These are phyloP conservation scores for Phytophthora colocasiae DNA, from an alignment of 352 stramenopile genomes.

Conservation along the genomic window DNA sequence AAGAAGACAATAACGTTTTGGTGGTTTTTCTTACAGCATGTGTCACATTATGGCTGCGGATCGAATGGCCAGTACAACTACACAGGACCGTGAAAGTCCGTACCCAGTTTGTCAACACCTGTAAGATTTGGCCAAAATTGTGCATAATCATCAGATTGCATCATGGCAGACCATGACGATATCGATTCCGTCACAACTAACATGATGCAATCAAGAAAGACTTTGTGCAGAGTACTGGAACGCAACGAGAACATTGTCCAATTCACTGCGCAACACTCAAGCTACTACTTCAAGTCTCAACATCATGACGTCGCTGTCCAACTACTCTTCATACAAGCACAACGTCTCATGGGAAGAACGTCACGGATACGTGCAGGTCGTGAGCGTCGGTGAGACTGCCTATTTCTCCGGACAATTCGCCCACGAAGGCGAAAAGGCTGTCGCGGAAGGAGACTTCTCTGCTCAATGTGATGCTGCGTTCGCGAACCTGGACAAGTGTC, in stretches of 20 bases:
- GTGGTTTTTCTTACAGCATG: no score
- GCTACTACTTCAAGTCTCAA: background rate
- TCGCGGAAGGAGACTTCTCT: constrained; percentile 4
- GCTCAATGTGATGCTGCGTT: constrained; percentile 5
- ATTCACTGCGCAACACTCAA: background rate
- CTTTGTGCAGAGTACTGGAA: background rate
- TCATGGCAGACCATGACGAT: background rate
- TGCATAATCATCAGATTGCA: background rate
- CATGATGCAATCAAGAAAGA: constrained; percentile 7
- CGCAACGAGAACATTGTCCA: constrained; percentile 1
- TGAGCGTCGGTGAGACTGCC: constrained; percentile 5
- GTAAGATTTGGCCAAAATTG: no score
- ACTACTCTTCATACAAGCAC: constrained; percentile 7
- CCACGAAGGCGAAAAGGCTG: constrained; percentile 2
- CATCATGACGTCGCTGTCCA: background rate
- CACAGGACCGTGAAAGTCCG: no score
- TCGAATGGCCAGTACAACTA: no score
- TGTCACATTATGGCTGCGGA: no score
- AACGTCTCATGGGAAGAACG: constrained; percentile 10
- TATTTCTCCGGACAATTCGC: constrained; percentile 8
- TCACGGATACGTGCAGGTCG: constrained; percentile 12
- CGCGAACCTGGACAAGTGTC: constrained; percentile 7
- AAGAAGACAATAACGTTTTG: no score
- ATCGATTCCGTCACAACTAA: constrained; percentile 2
- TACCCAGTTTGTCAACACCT: no score